Base-by-base conservation (phyloP, 164 flowering plant species). In the Sextonia rubra region DNA sequence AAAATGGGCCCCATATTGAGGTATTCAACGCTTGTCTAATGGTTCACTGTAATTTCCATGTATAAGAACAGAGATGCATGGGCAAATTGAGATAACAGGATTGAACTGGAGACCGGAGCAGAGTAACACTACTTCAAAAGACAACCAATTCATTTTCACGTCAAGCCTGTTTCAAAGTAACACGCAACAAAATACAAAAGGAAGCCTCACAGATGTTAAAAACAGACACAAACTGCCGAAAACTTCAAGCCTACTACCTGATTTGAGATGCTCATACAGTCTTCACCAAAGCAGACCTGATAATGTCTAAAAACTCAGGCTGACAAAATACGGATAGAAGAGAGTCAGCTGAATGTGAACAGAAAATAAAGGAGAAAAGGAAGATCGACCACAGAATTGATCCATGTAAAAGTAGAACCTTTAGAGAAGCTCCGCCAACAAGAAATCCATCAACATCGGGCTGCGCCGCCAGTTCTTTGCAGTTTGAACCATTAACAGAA, bases 351-450 rank as follows among this genome's bases (percentile, higher is more conserved):
- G n/a, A 58, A 61, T 22, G 2, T 11, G 11, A 47, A 15, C 58
- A 3, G 1, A 4, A 22, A 48, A 15, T 14, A 64, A 4, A 11
- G 22, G 24, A 61, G 64, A 61, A 23, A 24, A 22, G 6, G 26
- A 47, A 60, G 22, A 22, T 12, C 8, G 12, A 29, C 1, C 15
- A 48, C 23, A 56, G 12, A 5, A 29, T 11, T 55, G 18, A 12
- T 27, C 9, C 3, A 15, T 30, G 37, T 27, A 11, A 69, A 27
- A 29, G 20, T 63, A 72, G 5, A 48, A 91, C 94, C 94, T 91
- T 91, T 0, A 91, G 77, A 15, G 97, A 90, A 74, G 97, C 94
- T 69, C 94, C 94, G 2, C 97, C 97, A 74, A 91, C 97, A 80
- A 91, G 82, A 75, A 91, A 91, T 29, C 97, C 97, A 80, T 90